These are phyloP conservation scores for Amphirosellinia nigrospora DNA, from an alignment of 495 filamentous ascomycete genomes.

Conservation along the genomic window DNA sequence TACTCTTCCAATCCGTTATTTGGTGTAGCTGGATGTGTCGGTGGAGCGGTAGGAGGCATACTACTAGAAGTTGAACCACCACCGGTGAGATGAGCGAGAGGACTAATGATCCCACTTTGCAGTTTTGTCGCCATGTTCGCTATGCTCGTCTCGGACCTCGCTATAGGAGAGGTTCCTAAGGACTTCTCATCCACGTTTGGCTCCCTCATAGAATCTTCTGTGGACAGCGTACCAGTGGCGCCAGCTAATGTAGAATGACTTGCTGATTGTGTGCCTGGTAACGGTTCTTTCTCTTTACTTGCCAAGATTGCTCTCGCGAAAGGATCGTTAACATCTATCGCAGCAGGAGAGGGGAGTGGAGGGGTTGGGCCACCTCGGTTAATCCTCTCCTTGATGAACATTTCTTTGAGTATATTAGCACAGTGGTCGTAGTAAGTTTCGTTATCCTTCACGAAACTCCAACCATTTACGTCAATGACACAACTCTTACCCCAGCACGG, in stretches of 20 bases:
- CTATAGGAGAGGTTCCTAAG: conserved; percentile 32
- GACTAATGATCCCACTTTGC: conserved; percentile 43
- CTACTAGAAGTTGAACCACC: conserved; percentile 42
- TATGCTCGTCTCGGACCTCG: conserved; percentile 42
- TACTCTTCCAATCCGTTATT: conserved; percentile 36
- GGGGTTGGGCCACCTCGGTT: conserved; percentile 51
- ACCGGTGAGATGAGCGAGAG: conserved; percentile 42
- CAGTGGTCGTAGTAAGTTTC: conserved; percentile 96
- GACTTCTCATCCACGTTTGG: conserved; percentile 42
- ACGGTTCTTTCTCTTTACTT: conserved; percentile 45
- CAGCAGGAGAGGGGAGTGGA: conserved; percentile 50
- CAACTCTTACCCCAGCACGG: conserved; percentile 87
- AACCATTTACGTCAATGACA: conserved; percentile 99
- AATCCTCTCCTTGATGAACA: conserved; percentile 79
- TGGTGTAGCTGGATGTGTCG: conserved; percentile 51
- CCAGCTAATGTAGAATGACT: conserved; percentile 44
- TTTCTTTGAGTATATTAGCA: conserved; percentile 80
- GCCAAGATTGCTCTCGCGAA: conserved; percentile 39
- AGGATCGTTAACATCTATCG: conserved; percentile 51
- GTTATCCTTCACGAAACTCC: conserved; percentile 99
- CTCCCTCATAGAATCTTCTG: conserved; percentile 37
- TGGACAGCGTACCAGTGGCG: conserved; percentile 41
- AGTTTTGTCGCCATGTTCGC: conserved; percentile 40
- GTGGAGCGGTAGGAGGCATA: conserved; percentile 48
- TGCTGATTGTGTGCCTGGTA: conserved; percentile 33